Percentiles rank a stretch among this genome's conserved stretches.
Conservation (phyloP, 2,329 filamentous ascomycete genomes). For the Trichoderma simmonsii region DNA sequence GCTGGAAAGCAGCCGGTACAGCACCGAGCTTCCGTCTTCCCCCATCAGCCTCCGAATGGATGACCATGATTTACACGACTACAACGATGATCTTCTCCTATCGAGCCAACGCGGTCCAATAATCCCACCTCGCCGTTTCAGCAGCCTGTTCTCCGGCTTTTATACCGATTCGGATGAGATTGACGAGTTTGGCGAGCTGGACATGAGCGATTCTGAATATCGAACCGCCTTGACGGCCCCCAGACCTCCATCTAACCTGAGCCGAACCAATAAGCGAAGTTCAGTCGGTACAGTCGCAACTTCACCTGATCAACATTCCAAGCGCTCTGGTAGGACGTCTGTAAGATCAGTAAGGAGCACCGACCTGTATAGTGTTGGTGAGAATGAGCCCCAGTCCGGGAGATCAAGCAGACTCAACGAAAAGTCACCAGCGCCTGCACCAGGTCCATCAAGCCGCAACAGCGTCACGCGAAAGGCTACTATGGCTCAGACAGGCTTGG, state of each 20-base stretch:
- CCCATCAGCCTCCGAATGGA: slow-evolving; percentile 37
- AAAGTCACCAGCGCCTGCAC: slow-evolving; percentile 34
- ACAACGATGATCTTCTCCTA: slow-evolving; percentile 76
- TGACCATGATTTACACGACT: slow-evolving; percentile 50
- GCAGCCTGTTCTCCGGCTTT: slow-evolving; percentile 84
- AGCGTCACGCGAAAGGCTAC: slow-evolving; percentile 72
- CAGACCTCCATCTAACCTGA: slow-evolving; percentile 44
- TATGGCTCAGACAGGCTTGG: slow-evolving; percentile 76
- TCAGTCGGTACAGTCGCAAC: slow-evolving; percentile 38
- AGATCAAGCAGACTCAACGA: slow-evolving; percentile 38
- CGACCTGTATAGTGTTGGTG: slow-evolving; percentile 42
- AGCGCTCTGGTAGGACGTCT: slow-evolving; percentile 26
- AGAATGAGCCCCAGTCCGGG: slow-evolving; percentile 26
- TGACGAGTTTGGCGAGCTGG: slow-evolving; percentile 59
- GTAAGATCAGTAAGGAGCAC: slow-evolving; percentile 42
- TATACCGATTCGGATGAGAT: slow-evolving; percentile 65
- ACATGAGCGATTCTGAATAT: slow-evolving; percentile 65
- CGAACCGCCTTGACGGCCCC: slow-evolving; percentile 64
- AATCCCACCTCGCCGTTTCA: slow-evolving; percentile 70
- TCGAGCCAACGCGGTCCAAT: slow-evolving; percentile 58
- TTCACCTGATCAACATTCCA: slow-evolving; percentile 43
- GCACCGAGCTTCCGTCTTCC: slow-evolving; percentile 50
- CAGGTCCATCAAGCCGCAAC: slow-evolving; percentile 42
- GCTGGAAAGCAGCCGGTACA: slow-evolving; percentile 45
- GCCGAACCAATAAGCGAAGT: slow-evolving; percentile 41